phyloP scores from a whole-genome alignment of 2,329 filamentous ascomycete species.

The Trichoderma sp. region DNA sequence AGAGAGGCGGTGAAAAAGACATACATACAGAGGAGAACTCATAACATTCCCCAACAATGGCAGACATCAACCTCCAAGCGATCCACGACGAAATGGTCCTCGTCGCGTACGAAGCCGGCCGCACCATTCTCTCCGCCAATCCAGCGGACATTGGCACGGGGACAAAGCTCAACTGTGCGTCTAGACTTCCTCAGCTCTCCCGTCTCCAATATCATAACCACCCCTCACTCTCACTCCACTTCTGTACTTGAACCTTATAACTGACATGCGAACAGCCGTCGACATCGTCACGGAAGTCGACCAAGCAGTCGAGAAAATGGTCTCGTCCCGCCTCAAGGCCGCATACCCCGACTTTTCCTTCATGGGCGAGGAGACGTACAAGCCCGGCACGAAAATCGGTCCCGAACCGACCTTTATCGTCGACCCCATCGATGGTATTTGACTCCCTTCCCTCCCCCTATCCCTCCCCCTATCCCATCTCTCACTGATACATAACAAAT shows the following conservation, averaged over 20 bases:
- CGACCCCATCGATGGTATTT: slow-evolving; percentile 73
- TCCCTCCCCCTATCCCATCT: not conserved
- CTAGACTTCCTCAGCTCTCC: too few species aligned
- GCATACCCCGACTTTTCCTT: slow-evolving; percentile 63
- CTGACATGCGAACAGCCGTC: too few species aligned
- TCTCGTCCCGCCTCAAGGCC: slow-evolving; percentile 54
- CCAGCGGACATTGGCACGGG: slow-evolving; percentile 59
- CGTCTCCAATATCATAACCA: too few species aligned
- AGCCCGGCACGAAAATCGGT: slow-evolving; percentile 64
- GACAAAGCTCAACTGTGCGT: slow-evolving; percentile 66
- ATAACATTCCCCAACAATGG: slow-evolving; percentile 44
- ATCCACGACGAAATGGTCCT: slow-evolving; percentile 63
- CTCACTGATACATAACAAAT: not conserved
- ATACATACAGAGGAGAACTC: not conserved
- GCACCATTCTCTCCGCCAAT: slow-evolving; percentile 64
- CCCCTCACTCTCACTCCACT: too few species aligned
- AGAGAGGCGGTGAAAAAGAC: not conserved
- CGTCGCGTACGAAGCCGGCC: slow-evolving; percentile 65
- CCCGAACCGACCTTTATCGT: slow-evolving; percentile 74
- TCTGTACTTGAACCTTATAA: too few species aligned
- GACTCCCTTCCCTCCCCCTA: not conserved
- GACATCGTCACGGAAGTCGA: slow-evolving; percentile 71
- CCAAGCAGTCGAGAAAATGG: slow-evolving; percentile 65
- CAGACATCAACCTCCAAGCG: slow-evolving; percentile 60
- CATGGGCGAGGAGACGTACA: slow-evolving; percentile 77